phyloP scores from a whole-genome alignment of 2,329 filamentous ascomycete species.

The Ceratocystiopsis brevicomis region DNA sequence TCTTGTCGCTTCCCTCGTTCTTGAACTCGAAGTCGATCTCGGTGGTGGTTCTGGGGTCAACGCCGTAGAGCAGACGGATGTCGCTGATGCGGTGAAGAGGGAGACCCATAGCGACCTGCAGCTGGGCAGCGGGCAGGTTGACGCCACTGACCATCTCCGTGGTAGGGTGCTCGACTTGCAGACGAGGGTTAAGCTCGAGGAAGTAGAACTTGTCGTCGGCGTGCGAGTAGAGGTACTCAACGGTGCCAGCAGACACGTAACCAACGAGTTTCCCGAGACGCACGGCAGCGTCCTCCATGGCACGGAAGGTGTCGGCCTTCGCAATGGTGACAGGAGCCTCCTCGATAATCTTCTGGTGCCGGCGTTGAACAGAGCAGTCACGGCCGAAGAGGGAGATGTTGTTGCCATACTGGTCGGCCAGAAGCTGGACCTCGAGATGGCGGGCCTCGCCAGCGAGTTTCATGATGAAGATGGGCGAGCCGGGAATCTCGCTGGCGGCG shows the following conservation, averaged over 20 bases:
- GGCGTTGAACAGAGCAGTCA: slow-evolving; percentile 95
- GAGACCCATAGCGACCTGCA: slow-evolving; percentile 97
- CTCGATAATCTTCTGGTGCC: slow-evolving; percentile 99
- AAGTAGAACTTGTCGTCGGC: slow-evolving; percentile 99
- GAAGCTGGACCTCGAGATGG: slow-evolving; percentile 90
- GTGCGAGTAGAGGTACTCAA: slow-evolving; percentile 97
- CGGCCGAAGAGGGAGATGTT: slow-evolving; percentile 97
- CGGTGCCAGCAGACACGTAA: slow-evolving; percentile 95
- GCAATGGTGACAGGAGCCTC: slow-evolving; percentile 96
- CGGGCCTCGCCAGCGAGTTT: slow-evolving; percentile 92
- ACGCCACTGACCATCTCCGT: slow-evolving; percentile 99
- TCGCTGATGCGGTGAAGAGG: slow-evolving; percentile 89
- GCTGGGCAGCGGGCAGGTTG: slow-evolving; percentile 88
- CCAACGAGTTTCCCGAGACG: slow-evolving; percentile 85
- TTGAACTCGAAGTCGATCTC: slow-evolving; percentile 96
- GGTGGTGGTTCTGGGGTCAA: slow-evolving; percentile 68
- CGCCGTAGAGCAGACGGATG: slow-evolving; percentile 88
- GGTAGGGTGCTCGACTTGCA: slow-evolving; percentile 97
- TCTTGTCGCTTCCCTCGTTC: slow-evolving; percentile 61
- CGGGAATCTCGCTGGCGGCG: slow-evolving; percentile 90
- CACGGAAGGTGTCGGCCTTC: slow-evolving; percentile 70
- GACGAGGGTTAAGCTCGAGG: slow-evolving; percentile 92
- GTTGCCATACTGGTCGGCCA: slow-evolving; percentile 98
- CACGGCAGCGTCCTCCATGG: slow-evolving; percentile 93
- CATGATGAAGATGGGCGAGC: slow-evolving; percentile 99